phyloP scores from a whole-genome alignment of 352 stramenopile genomes.

The Phytophthora fragariaefolia region DNA sequence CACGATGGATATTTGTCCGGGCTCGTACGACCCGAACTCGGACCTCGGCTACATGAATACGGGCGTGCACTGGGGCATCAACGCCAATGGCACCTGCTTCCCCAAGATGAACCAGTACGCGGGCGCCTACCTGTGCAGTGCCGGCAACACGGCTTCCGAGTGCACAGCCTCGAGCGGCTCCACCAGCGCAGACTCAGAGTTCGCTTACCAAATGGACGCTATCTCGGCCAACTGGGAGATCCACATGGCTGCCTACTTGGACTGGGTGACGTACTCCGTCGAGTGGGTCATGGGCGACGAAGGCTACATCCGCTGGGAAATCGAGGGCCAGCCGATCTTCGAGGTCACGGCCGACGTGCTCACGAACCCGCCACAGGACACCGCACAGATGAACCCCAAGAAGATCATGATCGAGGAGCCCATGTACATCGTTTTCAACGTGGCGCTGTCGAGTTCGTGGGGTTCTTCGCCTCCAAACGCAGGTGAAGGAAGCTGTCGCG shows the following conservation, averaged over 20 bases:
- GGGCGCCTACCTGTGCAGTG: constrained; percentile 45
- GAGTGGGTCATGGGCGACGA: constrained; percentile 21
- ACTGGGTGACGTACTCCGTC: constrained; percentile 19
- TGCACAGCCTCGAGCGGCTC: constrained; percentile 33
- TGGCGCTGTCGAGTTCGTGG: constrained; percentile 63
- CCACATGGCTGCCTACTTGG: constrained; percentile 71
- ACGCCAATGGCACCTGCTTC: constrained; percentile 29
- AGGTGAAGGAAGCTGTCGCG: constrained; percentile 40
- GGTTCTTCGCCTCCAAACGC: constrained; percentile 58
- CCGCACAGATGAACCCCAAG: constrained; percentile 52
- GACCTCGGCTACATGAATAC: constrained; percentile 38
- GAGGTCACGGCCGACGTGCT: constrained; percentile 18
- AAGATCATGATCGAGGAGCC: constrained; percentile 80
- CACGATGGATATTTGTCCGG: constrained; percentile 32
- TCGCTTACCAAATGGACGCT: constrained; percentile 88
- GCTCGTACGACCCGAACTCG: constrained; percentile 36
- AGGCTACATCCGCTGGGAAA: constrained; percentile 17
- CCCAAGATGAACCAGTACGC: constrained; percentile 40
- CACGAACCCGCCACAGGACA: constrained; percentile 49
- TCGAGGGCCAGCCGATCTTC: constrained; percentile 15
- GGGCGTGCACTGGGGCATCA: constrained; percentile 37
- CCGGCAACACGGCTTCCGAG: constrained; percentile 36
- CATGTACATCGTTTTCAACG: constrained; percentile 89
- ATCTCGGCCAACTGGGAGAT: constrained; percentile 91
- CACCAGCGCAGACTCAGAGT: constrained; percentile 24